Evolutionary conservation across 352 stramenopile species (phyloP), one percentile per base, ranked within the genome.

Genomic region (Paralagenidium karlingii): DNA sequence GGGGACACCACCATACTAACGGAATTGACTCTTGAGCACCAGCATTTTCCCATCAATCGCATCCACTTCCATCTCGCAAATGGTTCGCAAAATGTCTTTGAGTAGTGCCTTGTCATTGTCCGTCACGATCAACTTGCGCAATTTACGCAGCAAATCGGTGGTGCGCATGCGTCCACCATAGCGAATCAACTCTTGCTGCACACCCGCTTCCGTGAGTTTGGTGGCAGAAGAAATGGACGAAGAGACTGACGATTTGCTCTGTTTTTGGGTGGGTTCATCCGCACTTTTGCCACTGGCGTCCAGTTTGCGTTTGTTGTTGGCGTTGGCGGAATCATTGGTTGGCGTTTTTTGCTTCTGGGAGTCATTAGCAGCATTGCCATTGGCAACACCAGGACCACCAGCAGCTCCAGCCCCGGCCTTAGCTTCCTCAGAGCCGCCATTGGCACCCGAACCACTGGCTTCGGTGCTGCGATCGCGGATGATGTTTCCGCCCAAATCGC

Each of bases 11-110:
- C n/a, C n/a, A n/a, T n/a, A n/a, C n/a, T 83, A 90, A 52, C 77
- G 77, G 68, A 90, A 90, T 54, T 90, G 77, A 1, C 70, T 79
- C 58, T 91, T 88, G 42, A 91, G 64, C 42, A 91, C 77, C 22
- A 91, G 61, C 39, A 85, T 34, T 27, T 67, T 68, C 18, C 74
- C 77, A 51, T 91, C 77, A 51, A 91, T 83, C 3, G 75, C 74
- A 48, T 91, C 74, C 24, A 83, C 71, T 45, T 91, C 74, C 25
- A 87, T 68, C 44, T 91, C 71, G 44, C 74, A 88, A 61, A 91
- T 91, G 18, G 74, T 91, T 33, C 77, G 74, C 49, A 91, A 40
- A 30, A 91, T 91, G 24, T 91, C 77, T 53, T 85, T 84, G 13
- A 91, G 69, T 56, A 91, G 53, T 16, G 74, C 68, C 43, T 78